Base-by-base conservation (phyloP, 352 stramenopile genomes). In the Phytophthora fragariaefolia region DNA sequence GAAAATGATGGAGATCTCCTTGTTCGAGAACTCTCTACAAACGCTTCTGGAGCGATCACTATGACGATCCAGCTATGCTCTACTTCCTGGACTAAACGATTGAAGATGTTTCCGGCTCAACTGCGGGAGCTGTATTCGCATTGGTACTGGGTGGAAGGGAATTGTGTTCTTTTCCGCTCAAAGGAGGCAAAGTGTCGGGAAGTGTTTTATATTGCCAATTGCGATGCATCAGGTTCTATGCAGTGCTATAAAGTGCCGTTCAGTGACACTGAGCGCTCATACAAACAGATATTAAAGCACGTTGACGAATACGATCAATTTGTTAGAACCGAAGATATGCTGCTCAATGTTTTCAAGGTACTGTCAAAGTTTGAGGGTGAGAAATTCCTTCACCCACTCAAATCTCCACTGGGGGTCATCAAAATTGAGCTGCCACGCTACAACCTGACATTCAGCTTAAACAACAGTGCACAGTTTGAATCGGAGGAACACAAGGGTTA, bases 91-190 rank as follows among this genome's bases (percentile, higher is more conserved):
- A 40, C 63, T 4, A 40, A 74, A 15, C 22, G 40, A 2, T 64
- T 88, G 0, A 3, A 36, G 3, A 18, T 38, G 2, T 65, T 87
- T 30, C 80, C 80, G 54, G 17, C 54, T 15, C 63, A 63, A 42
- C 43, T 88, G 3, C 6, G 34, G 10, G 10, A 71, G 9, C 23
- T 89, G 22, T 77, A 87, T 42, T 82, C 70, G 1, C 70, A 85
- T 5, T 88, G 82, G 80, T 81, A 79, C 18, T 89, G 78, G 76
- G 46, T 84, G 9, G 69, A 88, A 5, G 3, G 65, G 8, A 59
- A 71, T 0, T 83, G 71, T 34, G 64, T 91, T 4, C 22, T 89
- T 1, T 70, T 87, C 7, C 69, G 76, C 23, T 63, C 74, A 6
- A 69, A 47, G 3, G 34, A 36, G 2, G 62, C 73, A 1, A 73